A percentile compares a stretch with the other conserved stretches of the same genome.
Conservation (phyloP, 1,284 basidiomycete genomes). For the Puccinia coronata region DNA sequence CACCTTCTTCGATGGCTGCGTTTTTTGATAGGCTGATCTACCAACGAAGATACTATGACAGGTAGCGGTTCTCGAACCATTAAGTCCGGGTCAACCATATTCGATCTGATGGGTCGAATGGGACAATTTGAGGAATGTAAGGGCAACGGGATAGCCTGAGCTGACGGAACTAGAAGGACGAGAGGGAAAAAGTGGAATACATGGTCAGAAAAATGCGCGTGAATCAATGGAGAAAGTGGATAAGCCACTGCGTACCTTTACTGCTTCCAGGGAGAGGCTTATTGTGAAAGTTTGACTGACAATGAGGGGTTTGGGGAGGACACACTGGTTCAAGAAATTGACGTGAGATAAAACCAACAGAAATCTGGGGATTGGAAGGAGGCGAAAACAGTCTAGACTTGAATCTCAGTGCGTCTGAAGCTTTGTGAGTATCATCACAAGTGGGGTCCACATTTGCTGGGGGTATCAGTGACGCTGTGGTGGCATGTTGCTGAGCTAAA, state of each 20-base stretch:
- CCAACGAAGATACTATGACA: not conserved
- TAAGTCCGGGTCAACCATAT: not conserved
- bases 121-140: not conserved
- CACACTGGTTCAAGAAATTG: not conserved
- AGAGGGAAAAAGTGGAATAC: too few relatives aligned
- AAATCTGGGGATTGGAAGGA: slow-evolving; percentile 8
- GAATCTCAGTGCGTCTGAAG: not conserved
- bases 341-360: not conserved
- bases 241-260: not conserved
- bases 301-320: not conserved
- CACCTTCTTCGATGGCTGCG: slow-evolving; percentile 5
- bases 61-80: not conserved
- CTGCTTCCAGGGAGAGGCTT: not conserved
- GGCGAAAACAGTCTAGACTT: slow-evolving; percentile 7
- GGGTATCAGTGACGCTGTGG: not conserved
- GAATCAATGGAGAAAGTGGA: too few relatives aligned
- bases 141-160: not conserved
- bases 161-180: not conserved
- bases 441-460: not conserved
- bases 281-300: not conserved
- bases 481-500: not conserved
- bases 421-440: not conserved
- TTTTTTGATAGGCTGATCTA: not conserved
- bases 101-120: not conserved
- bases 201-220: too few relatives aligned